phyloP scores from a whole-genome alignment of 371 early-diverging fungal species.

The Fennellomyces sp. region DNA sequence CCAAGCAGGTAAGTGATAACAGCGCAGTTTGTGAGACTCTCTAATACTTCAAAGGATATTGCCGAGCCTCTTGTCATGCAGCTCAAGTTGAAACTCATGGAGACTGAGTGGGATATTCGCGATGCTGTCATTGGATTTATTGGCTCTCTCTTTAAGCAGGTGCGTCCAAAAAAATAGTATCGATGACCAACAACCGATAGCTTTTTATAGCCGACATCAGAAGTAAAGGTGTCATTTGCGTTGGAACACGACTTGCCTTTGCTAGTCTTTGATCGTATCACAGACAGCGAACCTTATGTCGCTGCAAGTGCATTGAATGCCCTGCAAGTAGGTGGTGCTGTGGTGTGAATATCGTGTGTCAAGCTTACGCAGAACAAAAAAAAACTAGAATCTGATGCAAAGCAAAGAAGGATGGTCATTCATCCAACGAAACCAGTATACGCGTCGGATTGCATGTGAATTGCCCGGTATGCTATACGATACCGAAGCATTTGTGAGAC shows the following conservation, averaged over 20 bases:
- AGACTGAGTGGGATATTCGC: slow-evolving; percentile 64
- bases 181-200: background rate
- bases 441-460: slow-evolving; percentile 21
- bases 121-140: slow-evolving; percentile 59
- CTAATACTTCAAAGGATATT: background rate
- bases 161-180: background rate
- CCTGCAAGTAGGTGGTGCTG: slow-evolving; percentile 30
- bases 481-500: slow-evolving; percentile 62
- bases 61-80: slow-evolving; percentile 31
- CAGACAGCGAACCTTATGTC: slow-evolving; percentile 59
- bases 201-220: slow-evolving; percentile 2
- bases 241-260: slow-evolving; percentile 48
- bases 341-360: background rate
- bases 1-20: slow-evolving; percentile 17
- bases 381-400: slow-evolving; percentile 31
- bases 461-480: slow-evolving; percentile 58
- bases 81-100: slow-evolving; percentile 45
- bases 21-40: background rate
- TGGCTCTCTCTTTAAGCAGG: slow-evolving; percentile 45
- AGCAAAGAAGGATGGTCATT: slow-evolving; percentile 38
- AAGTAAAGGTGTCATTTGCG: slow-evolving; percentile 46
- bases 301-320: slow-evolving; percentile 56
- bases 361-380: background rate
- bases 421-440: slow-evolving; percentile 34
- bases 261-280: slow-evolving; percentile 44